These are phyloP conservation scores for Amorphotheca resinae DNA, from an alignment of 495 filamentous ascomycete genomes.

Conservation along the genomic window DNA sequence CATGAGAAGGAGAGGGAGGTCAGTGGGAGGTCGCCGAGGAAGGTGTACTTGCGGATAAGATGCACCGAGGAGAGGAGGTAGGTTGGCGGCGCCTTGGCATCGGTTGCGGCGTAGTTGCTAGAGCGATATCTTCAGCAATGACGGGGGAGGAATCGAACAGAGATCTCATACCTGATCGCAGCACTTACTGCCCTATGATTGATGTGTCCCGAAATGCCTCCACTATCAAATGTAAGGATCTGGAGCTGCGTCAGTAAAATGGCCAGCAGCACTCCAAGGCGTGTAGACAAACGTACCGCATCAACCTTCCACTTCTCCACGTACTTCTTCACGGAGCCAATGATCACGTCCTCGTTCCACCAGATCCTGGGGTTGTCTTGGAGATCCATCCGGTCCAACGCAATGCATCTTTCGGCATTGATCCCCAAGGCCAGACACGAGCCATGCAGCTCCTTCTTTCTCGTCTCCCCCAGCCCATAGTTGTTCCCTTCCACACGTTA, in stretches of 20 bases:
- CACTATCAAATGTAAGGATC: conserved; percentile 33
- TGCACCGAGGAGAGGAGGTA: conserved; percentile 27
- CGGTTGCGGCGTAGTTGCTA: conserved; percentile 23
- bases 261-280: background rate
- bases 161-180: conserved; percentile 26
- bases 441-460: conserved; percentile 24
- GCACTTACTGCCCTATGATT: conserved; percentile 32
- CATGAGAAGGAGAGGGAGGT: conserved; percentile 28
- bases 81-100: conserved; percentile 23
- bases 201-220: conserved; percentile 30
- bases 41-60: conserved; percentile 28
- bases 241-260: conserved; percentile 7
- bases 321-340: conserved; percentile 23
- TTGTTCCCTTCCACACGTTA: conserved; percentile 25
- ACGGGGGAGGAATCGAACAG: background rate
- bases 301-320: conserved; percentile 29
- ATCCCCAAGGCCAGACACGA: conserved; percentile 28
- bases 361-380: conserved; percentile 31
- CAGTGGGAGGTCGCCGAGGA: conserved; percentile 27
- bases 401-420: conserved; percentile 22
- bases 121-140: conserved; percentile 6
- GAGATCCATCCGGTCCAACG: conserved; percentile 25
- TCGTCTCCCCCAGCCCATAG: conserved; percentile 27
- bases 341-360: conserved; percentile 28
- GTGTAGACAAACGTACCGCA: conserved; percentile 18